These are phyloP conservation scores for Mycosphaerella sp. DNA, from an alignment of 2,329 filamentous ascomycete genomes.

Conservation along the genomic window DNA sequence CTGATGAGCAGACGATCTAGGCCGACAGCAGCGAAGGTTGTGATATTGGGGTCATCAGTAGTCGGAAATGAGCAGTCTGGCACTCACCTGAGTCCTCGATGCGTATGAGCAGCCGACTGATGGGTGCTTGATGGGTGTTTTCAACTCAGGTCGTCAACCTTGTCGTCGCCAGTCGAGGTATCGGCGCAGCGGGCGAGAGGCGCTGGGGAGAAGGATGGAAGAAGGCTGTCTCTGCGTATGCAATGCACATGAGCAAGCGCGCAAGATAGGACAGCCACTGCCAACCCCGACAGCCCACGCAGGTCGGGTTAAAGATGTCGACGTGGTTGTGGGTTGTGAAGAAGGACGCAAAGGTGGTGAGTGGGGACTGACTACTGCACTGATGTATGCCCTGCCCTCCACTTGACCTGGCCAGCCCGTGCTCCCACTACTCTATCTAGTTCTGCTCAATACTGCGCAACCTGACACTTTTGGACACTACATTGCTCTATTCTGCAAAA, in stretches of 20 bases:
- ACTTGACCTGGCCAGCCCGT: constrained; percentile 1
- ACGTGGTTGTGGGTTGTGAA: constrained; percentile 11
- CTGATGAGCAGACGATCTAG: constrained; percentile 16
- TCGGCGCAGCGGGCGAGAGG: constrained; percentile 5
- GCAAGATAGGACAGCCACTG: constrained; percentile 15
- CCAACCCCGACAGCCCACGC: constrained; percentile 6
- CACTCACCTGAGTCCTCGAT: constrained; percentile 27
- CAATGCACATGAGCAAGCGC: constrained; percentile 9
- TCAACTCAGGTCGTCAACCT: constrained; percentile 13
- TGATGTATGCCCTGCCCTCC: background rate
- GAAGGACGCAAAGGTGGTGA: constrained; percentile 7
- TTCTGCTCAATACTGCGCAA: background rate
- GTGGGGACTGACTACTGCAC: background rate
- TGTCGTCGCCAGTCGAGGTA: constrained; percentile 24
- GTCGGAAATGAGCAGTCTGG: constrained; percentile 8
- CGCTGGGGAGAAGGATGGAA: background rate
- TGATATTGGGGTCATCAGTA: constrained; percentile 21
- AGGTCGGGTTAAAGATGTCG: constrained; percentile 12
- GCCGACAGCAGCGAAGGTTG: constrained; percentile 6
- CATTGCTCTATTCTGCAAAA: background rate
- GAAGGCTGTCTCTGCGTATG: constrained; percentile 11
- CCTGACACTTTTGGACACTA: background rate
- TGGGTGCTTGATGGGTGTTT: constrained; percentile 25
- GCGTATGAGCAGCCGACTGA: constrained; percentile 20
- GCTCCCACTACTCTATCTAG: background rate